Conservation (phyloP, 1,284 basidiomycete genomes). For the Boletus calvinii region DNA sequence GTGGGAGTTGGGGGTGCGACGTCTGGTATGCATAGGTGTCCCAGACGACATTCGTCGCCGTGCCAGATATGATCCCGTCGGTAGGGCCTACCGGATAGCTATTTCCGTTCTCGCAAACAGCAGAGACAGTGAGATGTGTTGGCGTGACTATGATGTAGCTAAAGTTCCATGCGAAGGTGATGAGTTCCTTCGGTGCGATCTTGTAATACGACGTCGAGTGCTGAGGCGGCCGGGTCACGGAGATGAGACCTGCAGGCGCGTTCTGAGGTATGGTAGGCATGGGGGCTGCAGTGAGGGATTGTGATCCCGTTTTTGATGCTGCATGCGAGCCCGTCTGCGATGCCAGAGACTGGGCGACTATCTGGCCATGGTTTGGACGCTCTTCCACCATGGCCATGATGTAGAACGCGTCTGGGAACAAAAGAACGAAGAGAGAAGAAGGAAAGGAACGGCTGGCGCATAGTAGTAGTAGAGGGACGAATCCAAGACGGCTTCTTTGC, state of each 20-base stretch:
- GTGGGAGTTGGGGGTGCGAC: slow-evolving; percentile 58
- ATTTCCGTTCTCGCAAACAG: slow-evolving; percentile 79
- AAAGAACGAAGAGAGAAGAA: neutral
- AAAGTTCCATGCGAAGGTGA: slow-evolving; percentile 90
- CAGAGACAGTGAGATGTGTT: slow-evolving; percentile 73
- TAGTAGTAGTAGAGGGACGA: neutral
- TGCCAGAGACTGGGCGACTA: slow-evolving; percentile 8
- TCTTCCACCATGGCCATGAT: slow-evolving; percentile 1
- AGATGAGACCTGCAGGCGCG: slow-evolving; percentile 63
- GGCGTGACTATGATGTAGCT: slow-evolving; percentile 70
- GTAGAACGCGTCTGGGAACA: neutral
- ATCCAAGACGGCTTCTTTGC: neutral
- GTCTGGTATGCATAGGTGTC: slow-evolving; percentile 77
- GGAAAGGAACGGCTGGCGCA: neutral
- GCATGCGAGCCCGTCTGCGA: too few relatives aligned
- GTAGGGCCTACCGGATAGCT: slow-evolving; percentile 85
- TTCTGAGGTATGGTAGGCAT: slow-evolving; percentile 49
- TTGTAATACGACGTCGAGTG: slow-evolving; percentile 84
- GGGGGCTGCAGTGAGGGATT: slow-evolving; percentile 12
- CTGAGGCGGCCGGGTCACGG: slow-evolving; percentile 76
- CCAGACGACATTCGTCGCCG: slow-evolving; percentile 76
- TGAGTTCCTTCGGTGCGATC: slow-evolving; percentile 66
- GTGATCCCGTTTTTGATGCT: too few relatives aligned
- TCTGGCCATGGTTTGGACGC: slow-evolving; percentile 7
- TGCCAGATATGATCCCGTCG: slow-evolving; percentile 65